Evolutionary conservation across 768 basidiomycete species (phyloP), one percentile per base, ranked within the genome.

Genomic region (Pleurotus pulmonarius): DNA sequence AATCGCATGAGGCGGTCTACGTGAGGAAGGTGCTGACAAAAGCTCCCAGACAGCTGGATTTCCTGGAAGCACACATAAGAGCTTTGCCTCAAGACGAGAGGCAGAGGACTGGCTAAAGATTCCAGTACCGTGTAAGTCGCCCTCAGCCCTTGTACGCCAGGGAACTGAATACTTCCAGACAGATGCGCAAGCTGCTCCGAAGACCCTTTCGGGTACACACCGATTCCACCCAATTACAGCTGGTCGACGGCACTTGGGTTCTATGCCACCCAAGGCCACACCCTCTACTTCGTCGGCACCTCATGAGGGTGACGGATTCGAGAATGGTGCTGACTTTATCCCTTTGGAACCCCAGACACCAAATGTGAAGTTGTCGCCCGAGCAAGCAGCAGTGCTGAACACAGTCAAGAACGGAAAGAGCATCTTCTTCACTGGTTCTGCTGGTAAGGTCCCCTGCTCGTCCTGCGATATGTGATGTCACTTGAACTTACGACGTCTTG

Each of bases 381-480:
- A 86, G 64, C 86, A 88, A 66, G 65, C 61, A 46, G 48, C 53
- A 3, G 79, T 87, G 5, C 65, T 87, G 5, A 61, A 73, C 12
- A 69, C 65, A 61, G 88, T 93, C 5, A 77, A 82, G 45, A 71
- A 70, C 8, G 83, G 85, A 3, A 70, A 80, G 59, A 92, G 74
- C 63, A 83, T 93, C 6, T 94, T 94, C 70, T 94, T 94, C 67
- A 93, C 92, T 0, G 92, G 92, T 1, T 87, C 88, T 15, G 92
- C 92, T 52, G 91, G 90, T 86, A 51, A 25, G 67, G 69, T 15
- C 13, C 38, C 9, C 24, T 38, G 15, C 24, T 29, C 38, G 51
- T 29, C 29, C 29, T 29, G 29, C 29, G 29, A 34, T 34, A 11
- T 34, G 29, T 34, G 11, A 37, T 16, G n/a, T 13, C 11, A 3